These are phyloP conservation scores for Kwoniella sp. DNA, from an alignment of 768 basidiomycete genomes.

Conservation along the genomic window DNA sequence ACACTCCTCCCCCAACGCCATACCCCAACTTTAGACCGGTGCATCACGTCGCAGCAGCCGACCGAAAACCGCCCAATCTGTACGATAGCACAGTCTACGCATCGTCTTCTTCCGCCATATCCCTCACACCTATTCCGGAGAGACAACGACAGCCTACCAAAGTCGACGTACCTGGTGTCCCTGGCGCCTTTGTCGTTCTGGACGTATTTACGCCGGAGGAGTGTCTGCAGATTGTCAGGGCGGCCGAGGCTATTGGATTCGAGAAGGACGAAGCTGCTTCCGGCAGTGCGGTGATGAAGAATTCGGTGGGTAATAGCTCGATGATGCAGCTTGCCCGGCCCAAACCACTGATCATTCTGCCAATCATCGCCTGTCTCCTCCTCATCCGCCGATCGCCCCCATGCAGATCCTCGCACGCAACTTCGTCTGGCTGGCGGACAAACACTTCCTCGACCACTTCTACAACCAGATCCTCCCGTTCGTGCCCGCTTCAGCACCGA, in stretches of 20 bases:
- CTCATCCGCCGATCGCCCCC: too few species aligned
- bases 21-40: conserved; percentile 46
- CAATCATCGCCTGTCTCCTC: too few species aligned
- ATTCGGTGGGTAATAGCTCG: conserved; percentile 56
- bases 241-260: conserved; percentile 61
- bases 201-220: conserved; percentile 61
- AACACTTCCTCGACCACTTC: conserved; percentile 58
- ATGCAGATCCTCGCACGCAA: conserved; percentile 61
- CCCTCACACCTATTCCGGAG: conserved; percentile 54
- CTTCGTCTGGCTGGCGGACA: conserved; percentile 64
- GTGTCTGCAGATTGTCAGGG: conserved; percentile 60
- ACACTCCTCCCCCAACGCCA: conserved; percentile 26
- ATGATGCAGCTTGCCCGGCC: too few species aligned
- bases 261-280: conserved; percentile 63
- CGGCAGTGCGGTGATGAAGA: conserved; percentile 60
- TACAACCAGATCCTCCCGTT: conserved; percentile 59
- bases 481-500: conserved; percentile 58
- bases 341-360: too few species aligned
- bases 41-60: conserved; percentile 60
- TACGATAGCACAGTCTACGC: conserved; percentile 63
- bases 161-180: conserved; percentile 60
- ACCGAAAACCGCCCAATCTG: conserved; percentile 63
- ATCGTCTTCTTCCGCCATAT: conserved; percentile 54
- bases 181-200: conserved; percentile 61
- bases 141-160: conserved; percentile 51